phyloP scores from a whole-genome alignment of 2,329 filamentous ascomycete genomes.

The Neurospora sp. region DNA sequence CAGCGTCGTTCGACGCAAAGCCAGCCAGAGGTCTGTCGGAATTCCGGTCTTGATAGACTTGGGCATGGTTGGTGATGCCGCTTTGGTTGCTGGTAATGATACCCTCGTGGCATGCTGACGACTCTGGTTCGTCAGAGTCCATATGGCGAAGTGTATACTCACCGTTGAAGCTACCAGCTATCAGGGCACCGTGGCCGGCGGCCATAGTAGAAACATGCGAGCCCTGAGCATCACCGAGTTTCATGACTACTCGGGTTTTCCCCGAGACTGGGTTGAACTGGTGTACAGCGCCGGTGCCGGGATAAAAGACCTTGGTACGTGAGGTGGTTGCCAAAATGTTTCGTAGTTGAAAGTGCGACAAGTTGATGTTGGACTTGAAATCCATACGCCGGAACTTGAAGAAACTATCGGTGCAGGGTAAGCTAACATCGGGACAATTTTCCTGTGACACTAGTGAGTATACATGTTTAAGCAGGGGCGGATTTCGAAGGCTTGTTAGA shows the following conservation, averaged over 20 bases:
- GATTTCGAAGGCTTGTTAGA: conserved; percentile 8
- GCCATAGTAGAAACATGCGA: conserved; percentile 41
- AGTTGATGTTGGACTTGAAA: conserved; percentile 40
- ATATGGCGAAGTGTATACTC: conserved; percentile 42
- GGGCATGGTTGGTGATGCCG: conserved; percentile 57
- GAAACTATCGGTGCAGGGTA: conserved; percentile 36
- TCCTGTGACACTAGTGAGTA: conserved; percentile 10
- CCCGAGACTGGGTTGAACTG: conserved; percentile 43
- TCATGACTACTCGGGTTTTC: conserved; percentile 34
- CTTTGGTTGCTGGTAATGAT: conserved; percentile 38
- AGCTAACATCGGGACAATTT: conserved; percentile 21
- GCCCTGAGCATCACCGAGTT: conserved; percentile 29
- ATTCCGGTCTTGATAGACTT: conserved; percentile 44
- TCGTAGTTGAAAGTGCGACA: conserved; percentile 59
- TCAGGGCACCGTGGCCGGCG: conserved; percentile 43
- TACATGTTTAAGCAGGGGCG: background rate
- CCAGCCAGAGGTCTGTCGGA: conserved; percentile 44
- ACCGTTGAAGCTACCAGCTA: conserved; percentile 50
- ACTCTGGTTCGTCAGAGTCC: conserved; percentile 27
- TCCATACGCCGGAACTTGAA: conserved; percentile 51
- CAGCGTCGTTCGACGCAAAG: conserved; percentile 54
- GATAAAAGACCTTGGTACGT: conserved; percentile 47
- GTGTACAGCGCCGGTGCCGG: conserved; percentile 38
- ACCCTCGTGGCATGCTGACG: conserved; percentile 29
- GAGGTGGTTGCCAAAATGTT: conserved; percentile 51